phyloP scores from a whole-genome alignment of 805 yeast genomes.

The Starmerella kuoi region DNA sequence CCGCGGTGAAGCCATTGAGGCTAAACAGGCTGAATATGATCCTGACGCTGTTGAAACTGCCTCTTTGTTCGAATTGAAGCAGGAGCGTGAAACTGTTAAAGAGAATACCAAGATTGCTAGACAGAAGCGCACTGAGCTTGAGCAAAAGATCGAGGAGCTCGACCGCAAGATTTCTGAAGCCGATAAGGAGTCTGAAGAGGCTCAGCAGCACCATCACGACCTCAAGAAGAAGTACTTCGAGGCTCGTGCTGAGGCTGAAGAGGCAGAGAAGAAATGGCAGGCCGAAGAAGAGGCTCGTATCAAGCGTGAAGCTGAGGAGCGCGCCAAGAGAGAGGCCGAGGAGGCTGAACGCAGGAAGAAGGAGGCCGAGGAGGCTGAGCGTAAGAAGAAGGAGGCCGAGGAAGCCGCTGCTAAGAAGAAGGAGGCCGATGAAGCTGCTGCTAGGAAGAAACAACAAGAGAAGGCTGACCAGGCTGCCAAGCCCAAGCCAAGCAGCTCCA shows the following conservation, averaged over 20 bases:
- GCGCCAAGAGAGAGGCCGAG: conserved; percentile 15
- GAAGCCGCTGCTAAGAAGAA: conserved; percentile 11
- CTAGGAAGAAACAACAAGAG: neutral
- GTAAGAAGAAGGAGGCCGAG: conserved; percentile 5
- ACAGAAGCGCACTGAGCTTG: conserved; percentile 16
- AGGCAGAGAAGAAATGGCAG: conserved; percentile 19
- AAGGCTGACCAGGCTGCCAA: neutral
- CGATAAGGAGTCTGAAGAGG: conserved; percentile 22
- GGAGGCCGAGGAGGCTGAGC: conserved; percentile 8
- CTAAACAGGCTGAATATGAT: conserved; percentile 23
- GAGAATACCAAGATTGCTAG: conserved; percentile 16
- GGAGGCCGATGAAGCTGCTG: conserved; percentile 4
- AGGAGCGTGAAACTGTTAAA: conserved; percentile 28
- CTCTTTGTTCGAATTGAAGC: conserved; percentile 41
- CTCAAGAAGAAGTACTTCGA: conserved; percentile 27
- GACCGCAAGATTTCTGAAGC: conserved; percentile 17
- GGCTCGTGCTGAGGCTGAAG: conserved; percentile 21
- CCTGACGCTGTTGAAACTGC: conserved; percentile 23
- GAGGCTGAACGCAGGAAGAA: conserved; percentile 14
- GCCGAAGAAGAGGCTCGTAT: conserved; percentile 19
- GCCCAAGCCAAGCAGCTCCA: neutral
- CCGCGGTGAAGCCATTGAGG: conserved; percentile 18
- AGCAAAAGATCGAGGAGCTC: conserved; percentile 10
- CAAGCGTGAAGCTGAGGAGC: conserved; percentile 21
- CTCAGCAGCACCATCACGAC: conserved; percentile 26